Conservation (phyloP, 129 eudicot genomes). For the Chrysanthemum makinoi region DNA sequence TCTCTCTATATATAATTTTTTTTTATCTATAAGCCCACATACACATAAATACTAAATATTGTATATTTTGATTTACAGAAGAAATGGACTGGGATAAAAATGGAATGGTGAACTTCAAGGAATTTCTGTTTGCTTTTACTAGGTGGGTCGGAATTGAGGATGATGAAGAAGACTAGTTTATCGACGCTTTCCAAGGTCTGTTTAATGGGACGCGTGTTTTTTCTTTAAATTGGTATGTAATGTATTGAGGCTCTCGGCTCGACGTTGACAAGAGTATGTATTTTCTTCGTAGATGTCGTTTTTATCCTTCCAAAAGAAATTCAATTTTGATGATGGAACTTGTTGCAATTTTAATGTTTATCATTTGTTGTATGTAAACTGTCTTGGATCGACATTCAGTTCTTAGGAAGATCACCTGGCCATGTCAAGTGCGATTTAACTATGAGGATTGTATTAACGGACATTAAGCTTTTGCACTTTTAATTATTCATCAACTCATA, state of each 20-base stretch:
- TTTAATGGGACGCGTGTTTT: neutral
- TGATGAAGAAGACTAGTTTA: slow-evolving; percentile 59
- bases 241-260: neutral
- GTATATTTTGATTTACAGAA: slow-evolving; percentile 45
- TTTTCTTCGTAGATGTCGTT: slow-evolving; percentile 10
- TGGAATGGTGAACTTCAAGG: slow-evolving; percentile 92
- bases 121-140: slow-evolving; percentile 85
- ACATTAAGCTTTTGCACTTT: no score
- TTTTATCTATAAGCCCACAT: neutral
- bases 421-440: neutral
- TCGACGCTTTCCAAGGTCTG: slow-evolving; percentile 20
- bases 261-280: slow-evolving; percentile 21
- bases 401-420: neutral
- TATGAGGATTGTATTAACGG: no score
- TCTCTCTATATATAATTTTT: no score
- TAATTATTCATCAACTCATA: no score
- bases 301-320: neutral
- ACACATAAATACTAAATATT: slow-evolving; percentile 9
- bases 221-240: neutral
- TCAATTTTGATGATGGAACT: neutral
- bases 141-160: slow-evolving; percentile 92
- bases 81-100: slow-evolving; percentile 98
- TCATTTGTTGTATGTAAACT: slow-evolving; percentile 9
- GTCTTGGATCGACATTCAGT: slow-evolving; percentile 15
- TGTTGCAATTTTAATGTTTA: neutral